Percentiles rank a stretch among this genome's conserved stretches.
These are phyloP conservation scores for Spongispora temasekensis DNA, from an alignment of 1,284 basidiomycete species.

Conservation along the genomic window DNA sequence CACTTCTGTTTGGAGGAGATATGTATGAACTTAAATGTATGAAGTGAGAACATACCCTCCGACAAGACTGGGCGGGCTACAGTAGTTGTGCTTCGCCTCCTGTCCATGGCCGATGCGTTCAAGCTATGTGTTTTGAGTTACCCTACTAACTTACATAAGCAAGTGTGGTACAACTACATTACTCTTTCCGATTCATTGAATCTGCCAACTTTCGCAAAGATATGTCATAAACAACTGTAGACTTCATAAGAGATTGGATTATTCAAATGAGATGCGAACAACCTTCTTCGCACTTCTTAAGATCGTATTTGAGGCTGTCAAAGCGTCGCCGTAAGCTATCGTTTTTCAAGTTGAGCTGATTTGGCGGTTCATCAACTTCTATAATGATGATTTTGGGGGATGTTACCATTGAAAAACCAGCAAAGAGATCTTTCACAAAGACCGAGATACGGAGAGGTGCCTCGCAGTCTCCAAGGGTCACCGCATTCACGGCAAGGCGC, in stretches of 20 bases:
- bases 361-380: constrained; percentile 13
- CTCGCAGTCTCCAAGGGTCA: constrained; percentile 80
- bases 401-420: constrained; percentile 78
- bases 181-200: no score
- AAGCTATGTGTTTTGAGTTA: no score
- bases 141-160: no score
- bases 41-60: constrained; percentile 37
- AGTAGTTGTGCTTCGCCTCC: background rate
- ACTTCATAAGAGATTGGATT: constrained; percentile 9
- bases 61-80: constrained; percentile 37
- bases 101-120: no score
- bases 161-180: no score
- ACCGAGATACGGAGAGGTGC: constrained; percentile 76
- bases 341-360: constrained; percentile 83
- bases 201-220: constrained; percentile 68
- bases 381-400: background rate
- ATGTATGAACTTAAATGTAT: no score
- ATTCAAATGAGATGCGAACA: constrained; percentile 17
- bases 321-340: constrained; percentile 77
- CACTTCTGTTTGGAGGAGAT: constrained; percentile 49
- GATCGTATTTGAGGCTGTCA: constrained; percentile 83
- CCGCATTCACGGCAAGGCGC: constrained; percentile 78
- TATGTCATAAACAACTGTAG: constrained; percentile 80
- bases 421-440: constrained; percentile 82
- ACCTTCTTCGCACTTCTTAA: constrained; percentile 92